These are phyloP conservation scores for Gossypium aridum DNA, from an alignment of 441 rosid species.

Conservation along the genomic window DNA sequence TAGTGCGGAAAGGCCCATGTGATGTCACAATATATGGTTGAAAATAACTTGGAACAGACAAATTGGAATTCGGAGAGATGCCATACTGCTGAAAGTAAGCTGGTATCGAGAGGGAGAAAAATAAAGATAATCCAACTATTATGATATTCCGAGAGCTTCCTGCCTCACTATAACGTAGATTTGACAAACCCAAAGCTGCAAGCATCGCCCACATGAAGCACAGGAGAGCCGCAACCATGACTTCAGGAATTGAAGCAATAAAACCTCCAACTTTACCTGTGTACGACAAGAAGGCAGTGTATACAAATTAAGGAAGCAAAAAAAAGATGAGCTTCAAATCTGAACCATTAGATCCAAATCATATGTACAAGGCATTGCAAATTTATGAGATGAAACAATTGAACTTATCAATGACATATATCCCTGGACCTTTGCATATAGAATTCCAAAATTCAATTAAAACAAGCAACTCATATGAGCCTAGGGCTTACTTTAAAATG, in stretches of 20 bases:
- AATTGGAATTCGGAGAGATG: conserved; percentile 65
- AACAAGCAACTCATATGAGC: not conserved
- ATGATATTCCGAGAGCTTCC: conserved; percentile 97
- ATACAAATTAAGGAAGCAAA: not conserved
- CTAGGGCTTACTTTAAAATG: not conserved
- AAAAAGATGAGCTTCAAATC: not conserved
- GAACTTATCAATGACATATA: not conserved
- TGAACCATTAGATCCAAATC: not conserved
- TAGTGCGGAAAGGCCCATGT: conserved; percentile 77
- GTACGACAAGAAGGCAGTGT: not conserved
- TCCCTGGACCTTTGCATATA: not conserved
- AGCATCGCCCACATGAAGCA: conserved; percentile 99
- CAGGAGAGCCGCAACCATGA: conserved; percentile 93
- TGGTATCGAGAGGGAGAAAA: conserved; percentile 86
- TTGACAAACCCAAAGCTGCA: conserved; percentile 84
- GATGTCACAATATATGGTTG: conserved; percentile 84
- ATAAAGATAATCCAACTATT: conserved; percentile 81
- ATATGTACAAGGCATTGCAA: not conserved
- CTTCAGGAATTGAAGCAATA: conserved; percentile 88
- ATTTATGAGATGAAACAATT: conserved; percentile 13
- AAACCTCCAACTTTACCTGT: conserved; percentile 96
- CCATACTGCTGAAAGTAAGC: conserved; percentile 96
- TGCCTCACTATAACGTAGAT: conserved; percentile 92
- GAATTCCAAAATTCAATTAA: not conserved
- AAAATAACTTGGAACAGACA: conserved; percentile 75